Evolutionary conservation across 495 filamentous ascomycete species (phyloP), one percentile per base, ranked within the genome.

Genomic region (Talaromyces thailandensis): DNA sequence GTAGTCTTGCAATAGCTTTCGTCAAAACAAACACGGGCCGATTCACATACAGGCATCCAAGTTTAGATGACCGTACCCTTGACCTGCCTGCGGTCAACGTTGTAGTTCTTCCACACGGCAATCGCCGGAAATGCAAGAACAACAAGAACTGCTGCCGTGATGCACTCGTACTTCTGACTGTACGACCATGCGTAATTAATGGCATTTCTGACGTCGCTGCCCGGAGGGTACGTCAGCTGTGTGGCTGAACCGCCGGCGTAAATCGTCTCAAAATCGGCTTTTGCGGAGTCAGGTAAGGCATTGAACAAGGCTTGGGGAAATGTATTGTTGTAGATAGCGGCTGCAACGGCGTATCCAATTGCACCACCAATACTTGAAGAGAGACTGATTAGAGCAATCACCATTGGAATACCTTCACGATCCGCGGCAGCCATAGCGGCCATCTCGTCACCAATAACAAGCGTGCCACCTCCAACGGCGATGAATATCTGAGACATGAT

Each of bases 401-500:
- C 82, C 62, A 82, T 75, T 56, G 85, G 79, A 64, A 89, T 75
- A 62, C 86, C 72, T 58, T 87, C 75, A 63, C 88, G 87, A 1
- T 75, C 69, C 0, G 79, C 75, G 1, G 82, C 85, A 2, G 87
- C 83, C 83, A 91, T 85, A 66, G 82, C 82, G 3, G 87, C 84
- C 64, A 90, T 84, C 64, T 91, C 82, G 64, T 88, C 84, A 60
- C 74, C 78, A 66, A 91, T 84, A 58, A 90, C 69, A 11, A 86
- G 69, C 2, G 79, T 83, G 21, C 84, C 83, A 12, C 84, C 87
- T 11, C 79, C 77, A 40, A 92, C 78, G 35, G 86, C 83, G 63
- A 91, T 86, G 73, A 90, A 84, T 66, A 92, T 88, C 69, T 91
- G 86, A 67, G 81, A 86, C 83, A 90, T 88, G 71, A 88, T 75